phyloP scores from a whole-genome alignment of 768 basidiomycete genomes.

The Amanita pseudoporphyria region DNA sequence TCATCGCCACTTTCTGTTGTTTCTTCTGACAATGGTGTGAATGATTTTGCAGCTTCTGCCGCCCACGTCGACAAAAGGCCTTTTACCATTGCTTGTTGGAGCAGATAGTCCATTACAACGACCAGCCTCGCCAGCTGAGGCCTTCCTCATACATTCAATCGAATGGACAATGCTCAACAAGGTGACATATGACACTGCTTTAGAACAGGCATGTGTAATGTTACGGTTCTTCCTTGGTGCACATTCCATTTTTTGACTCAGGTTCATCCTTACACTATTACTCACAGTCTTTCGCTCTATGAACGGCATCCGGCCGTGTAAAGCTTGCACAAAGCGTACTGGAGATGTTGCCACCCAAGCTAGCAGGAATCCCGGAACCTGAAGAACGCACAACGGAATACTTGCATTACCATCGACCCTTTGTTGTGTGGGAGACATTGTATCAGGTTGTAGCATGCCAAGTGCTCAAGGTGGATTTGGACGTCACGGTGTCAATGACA shows the following conservation, averaged over 20 bases:
- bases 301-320: constrained; percentile 61
- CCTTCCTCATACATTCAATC: constrained; percentile 70
- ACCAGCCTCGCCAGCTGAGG: constrained; percentile 47
- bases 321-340: constrained; percentile 57
- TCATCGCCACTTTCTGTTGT: constrained; percentile 10
- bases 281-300: background rate
- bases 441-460: constrained; percentile 53
- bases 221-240: constrained; percentile 83
- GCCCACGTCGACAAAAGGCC: constrained; percentile 31
- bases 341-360: constrained; percentile 50
- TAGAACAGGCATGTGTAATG: constrained; percentile 84
- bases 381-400: constrained; percentile 70
- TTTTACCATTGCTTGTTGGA: constrained; percentile 48
- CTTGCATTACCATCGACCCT: constrained; percentile 73
- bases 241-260: constrained; percentile 13
- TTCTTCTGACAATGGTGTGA: constrained; percentile 6
- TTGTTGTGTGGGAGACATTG: constrained; percentile 61
- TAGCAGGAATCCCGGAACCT: constrained; percentile 56
- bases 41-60: constrained; percentile 37
- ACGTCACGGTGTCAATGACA: background rate
- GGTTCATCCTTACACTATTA: background rate
- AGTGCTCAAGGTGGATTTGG: constrained; percentile 38
- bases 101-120: constrained; percentile 30
- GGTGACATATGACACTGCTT: constrained; percentile 64
- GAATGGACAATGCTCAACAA: constrained; percentile 87